A percentile compares a stretch with the other conserved stretches of the same genome.
Evolutionary conservation across 208 protist species (phyloP).

Genomic region (Acanthamoeba rhysodes): DNA sequence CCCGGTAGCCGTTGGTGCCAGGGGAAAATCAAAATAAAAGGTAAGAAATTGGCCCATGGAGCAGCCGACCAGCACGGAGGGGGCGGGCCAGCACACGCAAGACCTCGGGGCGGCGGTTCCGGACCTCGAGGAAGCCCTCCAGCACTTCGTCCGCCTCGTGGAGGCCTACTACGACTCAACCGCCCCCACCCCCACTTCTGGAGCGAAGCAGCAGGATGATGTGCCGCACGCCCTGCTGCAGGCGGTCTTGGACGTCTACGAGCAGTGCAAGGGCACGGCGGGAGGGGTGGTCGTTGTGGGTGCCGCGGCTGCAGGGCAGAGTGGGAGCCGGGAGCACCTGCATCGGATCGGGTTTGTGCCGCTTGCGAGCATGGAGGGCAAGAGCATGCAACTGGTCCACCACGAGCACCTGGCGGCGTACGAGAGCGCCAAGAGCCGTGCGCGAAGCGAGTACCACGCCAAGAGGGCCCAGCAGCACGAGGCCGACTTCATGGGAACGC

Average conservation of each 20-base stretch:
- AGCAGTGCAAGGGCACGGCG: background rate
- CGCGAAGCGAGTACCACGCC: conserved; percentile 5
- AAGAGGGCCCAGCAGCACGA: background rate
- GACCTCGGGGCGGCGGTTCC: background rate
- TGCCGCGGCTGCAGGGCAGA: background rate
- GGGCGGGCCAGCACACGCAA: background rate
- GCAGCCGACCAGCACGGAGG: background rate
- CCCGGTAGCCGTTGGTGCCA: background rate
- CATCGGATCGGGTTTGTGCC: background rate
- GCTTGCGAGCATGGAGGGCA: background rate
- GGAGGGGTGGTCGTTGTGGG: background rate
- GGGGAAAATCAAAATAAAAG: background rate
- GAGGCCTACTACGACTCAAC: background rate
- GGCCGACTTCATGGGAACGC: background rate
- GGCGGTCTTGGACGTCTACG: background rate
- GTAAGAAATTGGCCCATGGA: background rate
- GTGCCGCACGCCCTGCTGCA: background rate
- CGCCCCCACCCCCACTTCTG: too few relatives aligned
- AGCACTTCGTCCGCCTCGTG: background rate
- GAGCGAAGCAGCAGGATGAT: background rate
- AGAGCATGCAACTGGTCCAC: background rate
- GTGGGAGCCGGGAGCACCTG: background rate
- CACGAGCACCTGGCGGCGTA: background rate
- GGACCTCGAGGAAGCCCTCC: background rate
- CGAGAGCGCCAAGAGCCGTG: conserved; percentile 1